A percentile compares a stretch with the other conserved stretches of the same genome.
phyloP scores from a whole-genome alignment of 2,329 filamentous ascomycete species.

The Alternaria angustiovoidea region DNA sequence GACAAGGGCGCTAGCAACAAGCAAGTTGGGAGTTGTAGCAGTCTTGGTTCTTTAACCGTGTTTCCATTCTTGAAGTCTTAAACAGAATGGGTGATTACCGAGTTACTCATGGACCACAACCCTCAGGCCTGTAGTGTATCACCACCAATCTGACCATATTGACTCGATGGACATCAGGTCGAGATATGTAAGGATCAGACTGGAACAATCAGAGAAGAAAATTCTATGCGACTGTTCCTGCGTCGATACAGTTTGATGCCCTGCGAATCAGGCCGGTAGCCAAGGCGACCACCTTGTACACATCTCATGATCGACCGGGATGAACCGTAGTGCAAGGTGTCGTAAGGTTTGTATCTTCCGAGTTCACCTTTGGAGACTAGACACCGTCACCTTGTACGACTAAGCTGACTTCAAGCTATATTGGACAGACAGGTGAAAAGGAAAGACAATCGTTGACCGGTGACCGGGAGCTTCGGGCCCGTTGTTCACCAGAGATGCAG shows the following conservation, averaged over 20 bases:
- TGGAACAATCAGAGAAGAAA: neutral
- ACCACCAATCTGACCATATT: too few relatives aligned
- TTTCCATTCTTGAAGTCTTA: neutral
- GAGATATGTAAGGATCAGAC: too few relatives aligned
- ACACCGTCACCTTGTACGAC: neutral
- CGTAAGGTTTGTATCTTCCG: neutral
- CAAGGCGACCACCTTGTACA: neutral
- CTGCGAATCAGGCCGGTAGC: neutral
- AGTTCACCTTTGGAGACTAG: neutral
- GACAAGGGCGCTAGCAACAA: neutral
- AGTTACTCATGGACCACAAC: neutral
- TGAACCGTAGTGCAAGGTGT: neutral
- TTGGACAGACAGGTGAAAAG: neutral
- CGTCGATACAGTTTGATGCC: neutral
- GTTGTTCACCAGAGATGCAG: constrained; percentile 17
- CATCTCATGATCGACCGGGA: neutral
- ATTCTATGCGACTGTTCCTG: neutral
- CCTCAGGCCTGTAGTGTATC: too few relatives aligned
- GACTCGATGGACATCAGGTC: too few relatives aligned
- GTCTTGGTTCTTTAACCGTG: neutral
- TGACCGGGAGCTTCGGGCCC: neutral
- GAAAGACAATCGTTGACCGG: neutral
- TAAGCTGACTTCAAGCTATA: neutral
- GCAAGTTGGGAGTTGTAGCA: neutral
- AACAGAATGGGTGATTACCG: neutral